A percentile compares a stretch with the other conserved stretches of the same genome.
Evolutionary conservation across 2,329 filamentous ascomycete species (phyloP).

Genomic region (Pseudogymnoascus verrucosus): DNA sequence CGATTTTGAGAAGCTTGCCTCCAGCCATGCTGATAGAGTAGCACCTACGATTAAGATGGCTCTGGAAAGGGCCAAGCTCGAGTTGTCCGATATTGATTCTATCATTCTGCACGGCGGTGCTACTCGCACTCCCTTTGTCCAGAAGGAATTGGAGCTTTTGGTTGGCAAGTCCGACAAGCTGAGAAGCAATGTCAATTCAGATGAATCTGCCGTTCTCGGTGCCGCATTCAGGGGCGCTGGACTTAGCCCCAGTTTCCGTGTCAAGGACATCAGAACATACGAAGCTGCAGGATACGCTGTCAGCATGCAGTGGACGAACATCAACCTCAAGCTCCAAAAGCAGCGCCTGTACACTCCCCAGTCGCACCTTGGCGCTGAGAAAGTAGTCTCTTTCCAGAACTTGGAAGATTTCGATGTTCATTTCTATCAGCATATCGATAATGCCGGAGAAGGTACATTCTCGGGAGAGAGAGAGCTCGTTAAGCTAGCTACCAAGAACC

Average conservation of each 20-base stretch:
- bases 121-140: slow-evolving; percentile 87
- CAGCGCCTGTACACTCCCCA: slow-evolving; percentile 77
- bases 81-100: slow-evolving; percentile 71
- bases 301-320: slow-evolving; percentile 64
- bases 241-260: slow-evolving; percentile 89
- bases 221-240: slow-evolving; percentile 90
- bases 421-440: slow-evolving; percentile 66
- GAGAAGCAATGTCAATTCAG: slow-evolving; percentile 89
- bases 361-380: slow-evolving; percentile 68
- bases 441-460: slow-evolving; percentile 30
- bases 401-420: slow-evolving; percentile 71
- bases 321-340: slow-evolving; percentile 61
- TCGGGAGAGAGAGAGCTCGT: slow-evolving; percentile 52
- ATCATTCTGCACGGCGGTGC: slow-evolving; percentile 90
- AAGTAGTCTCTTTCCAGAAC: slow-evolving; percentile 78
- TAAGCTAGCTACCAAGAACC: slow-evolving; percentile 68
- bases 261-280: slow-evolving; percentile 87
- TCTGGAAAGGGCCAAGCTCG: slow-evolving; percentile 63
- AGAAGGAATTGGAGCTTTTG: slow-evolving; percentile 73
- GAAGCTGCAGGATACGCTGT: slow-evolving; percentile 69
- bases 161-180: slow-evolving; percentile 70
- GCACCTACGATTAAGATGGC: slow-evolving; percentile 63
- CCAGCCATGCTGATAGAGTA: slow-evolving; percentile 60
- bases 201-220: slow-evolving; percentile 93
- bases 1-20: slow-evolving; percentile 72